phyloP scores from a whole-genome alignment of 1,139 yeast genomes.

The Suhomyces guaymorum region DNA sequence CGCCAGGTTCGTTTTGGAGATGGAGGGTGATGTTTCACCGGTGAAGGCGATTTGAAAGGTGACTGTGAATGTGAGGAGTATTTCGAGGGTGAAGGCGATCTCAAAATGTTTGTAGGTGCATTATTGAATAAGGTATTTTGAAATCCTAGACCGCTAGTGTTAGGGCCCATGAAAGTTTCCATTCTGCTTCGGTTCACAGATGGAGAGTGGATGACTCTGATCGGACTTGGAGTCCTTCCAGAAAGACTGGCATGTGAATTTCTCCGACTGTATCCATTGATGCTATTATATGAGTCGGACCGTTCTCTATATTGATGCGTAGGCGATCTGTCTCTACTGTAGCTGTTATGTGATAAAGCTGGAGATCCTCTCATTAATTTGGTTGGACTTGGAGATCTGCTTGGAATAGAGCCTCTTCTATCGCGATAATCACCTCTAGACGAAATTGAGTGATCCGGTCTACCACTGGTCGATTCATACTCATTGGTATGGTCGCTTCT shows the following conservation, averaged over 20 bases:
- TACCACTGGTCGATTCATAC: slow-evolving; percentile 2
- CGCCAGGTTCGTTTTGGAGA: slow-evolving; percentile 13
- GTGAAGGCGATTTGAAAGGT: slow-evolving; percentile 15
- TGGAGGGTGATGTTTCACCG: slow-evolving; percentile 12
- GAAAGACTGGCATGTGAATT: not conserved
- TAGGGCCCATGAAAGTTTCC: slow-evolving; percentile 7
- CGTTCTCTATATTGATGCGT: slow-evolving; percentile 5
- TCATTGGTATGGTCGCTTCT: slow-evolving; percentile 1
- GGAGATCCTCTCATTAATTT: slow-evolving; percentile 10
- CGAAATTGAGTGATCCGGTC: slow-evolving; percentile 2
- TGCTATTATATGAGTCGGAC: slow-evolving; percentile 6
- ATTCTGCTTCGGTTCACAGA: slow-evolving; percentile 6
- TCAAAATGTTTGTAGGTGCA: slow-evolving; percentile 6
- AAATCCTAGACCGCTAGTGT: slow-evolving; percentile 2
- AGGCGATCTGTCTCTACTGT: slow-evolving; percentile 6
- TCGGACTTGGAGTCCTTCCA: slow-evolving; percentile 13
- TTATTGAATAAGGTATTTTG: slow-evolving; percentile 6
- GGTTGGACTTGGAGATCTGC: slow-evolving; percentile 17
- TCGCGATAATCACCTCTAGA: slow-evolving; percentile 1
- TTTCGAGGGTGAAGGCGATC: slow-evolving; percentile 16
- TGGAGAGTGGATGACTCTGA: slow-evolving; percentile 9
- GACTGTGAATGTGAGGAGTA: slow-evolving; percentile 9
- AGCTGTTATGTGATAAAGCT: slow-evolving; percentile 2
- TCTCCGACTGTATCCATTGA: slow-evolving; percentile 1
- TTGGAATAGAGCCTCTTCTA: slow-evolving; percentile 7